Conservation (phyloP, 1,284 basidiomycete genomes). For the Malassezia cuniculi region DNA sequence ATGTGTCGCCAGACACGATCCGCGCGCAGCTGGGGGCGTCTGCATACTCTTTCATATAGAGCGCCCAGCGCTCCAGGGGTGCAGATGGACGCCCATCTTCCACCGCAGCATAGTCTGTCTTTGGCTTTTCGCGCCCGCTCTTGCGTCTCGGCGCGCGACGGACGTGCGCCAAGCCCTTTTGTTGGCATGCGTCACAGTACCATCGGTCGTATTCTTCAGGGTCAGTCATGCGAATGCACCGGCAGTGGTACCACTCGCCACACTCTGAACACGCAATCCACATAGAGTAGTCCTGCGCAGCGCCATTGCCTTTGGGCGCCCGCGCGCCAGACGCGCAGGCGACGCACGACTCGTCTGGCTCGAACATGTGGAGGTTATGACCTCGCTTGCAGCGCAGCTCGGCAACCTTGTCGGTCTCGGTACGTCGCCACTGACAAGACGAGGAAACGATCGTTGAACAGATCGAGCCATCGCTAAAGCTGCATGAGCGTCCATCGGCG, state of each 20-base stretch:
- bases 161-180: slow-evolving; percentile 10
- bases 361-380: too few relatives aligned
- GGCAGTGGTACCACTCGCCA: slow-evolving; percentile 29
- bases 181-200: slow-evolving; percentile 26
- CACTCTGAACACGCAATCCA: slow-evolving; percentile 35
- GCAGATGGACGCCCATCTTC: slow-evolving; percentile 30
- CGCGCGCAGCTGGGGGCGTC: slow-evolving; percentile 17
- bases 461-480: slow-evolving; percentile 4
- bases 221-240: slow-evolving; percentile 22
- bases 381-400: too few relatives aligned
- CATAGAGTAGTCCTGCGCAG: slow-evolving; percentile 18
- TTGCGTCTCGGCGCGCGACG: slow-evolving; percentile 18
- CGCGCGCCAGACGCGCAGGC: too few relatives aligned
- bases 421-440: slow-evolving; percentile 1
- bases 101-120: slow-evolving; percentile 34
- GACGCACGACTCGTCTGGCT: too few relatives aligned
- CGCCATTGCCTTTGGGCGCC: slow-evolving; percentile 19
- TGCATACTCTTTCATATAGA: slow-evolving; percentile 17
- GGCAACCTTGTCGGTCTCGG: slow-evolving; percentile 8
- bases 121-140: slow-evolving; percentile 16
- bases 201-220: slow-evolving; percentile 25
- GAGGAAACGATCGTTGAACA: slow-evolving; percentile 5
- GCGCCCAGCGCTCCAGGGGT: slow-evolving; percentile 24
- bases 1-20: slow-evolving; percentile 19
- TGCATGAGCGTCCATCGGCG: slow-evolving; percentile 7